phyloP scores from a whole-genome alignment of 768 basidiomycete species.

The Phylloporus sp. region DNA sequence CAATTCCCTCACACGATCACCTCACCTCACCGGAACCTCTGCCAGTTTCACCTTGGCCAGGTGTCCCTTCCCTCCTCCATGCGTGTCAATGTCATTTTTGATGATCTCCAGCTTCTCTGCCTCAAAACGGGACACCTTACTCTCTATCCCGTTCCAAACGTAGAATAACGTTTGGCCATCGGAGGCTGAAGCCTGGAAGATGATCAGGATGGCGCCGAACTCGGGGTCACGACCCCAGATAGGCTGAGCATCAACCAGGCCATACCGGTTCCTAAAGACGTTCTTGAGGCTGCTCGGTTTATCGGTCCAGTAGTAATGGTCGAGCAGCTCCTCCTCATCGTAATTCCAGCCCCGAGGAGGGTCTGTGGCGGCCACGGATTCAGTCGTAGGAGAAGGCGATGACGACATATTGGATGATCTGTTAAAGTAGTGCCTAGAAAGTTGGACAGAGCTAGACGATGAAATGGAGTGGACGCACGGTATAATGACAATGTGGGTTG shows the following conservation, averaged over 20 bases:
- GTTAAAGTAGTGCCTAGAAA: neutral
- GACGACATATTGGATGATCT: neutral
- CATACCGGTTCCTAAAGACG: neutral
- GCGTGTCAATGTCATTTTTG: neutral
- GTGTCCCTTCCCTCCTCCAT: neutral
- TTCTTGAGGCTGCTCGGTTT: neutral
- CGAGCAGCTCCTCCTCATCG: neutral
- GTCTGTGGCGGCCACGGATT: neutral
- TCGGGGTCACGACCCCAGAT: neutral
- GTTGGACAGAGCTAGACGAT: neutral
- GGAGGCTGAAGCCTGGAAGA: neutral
- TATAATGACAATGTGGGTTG: neutral
- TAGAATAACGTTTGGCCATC: neutral
- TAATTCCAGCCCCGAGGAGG: neutral
- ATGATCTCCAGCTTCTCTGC: neutral
- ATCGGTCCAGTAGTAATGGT: neutral
- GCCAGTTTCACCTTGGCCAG: neutral
- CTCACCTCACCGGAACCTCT: neutral
- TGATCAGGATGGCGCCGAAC: neutral
- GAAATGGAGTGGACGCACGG: neutral
- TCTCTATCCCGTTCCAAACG: neutral
- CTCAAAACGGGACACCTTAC: neutral
- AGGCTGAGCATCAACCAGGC: neutral
- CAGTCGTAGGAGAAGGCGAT: neutral
- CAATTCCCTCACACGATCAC: neutral